Evolutionary conservation across 1,284 basidiomycete species (phyloP), one percentile per base, ranked within the genome.

Genomic region (Puccinia hordei): DNA sequence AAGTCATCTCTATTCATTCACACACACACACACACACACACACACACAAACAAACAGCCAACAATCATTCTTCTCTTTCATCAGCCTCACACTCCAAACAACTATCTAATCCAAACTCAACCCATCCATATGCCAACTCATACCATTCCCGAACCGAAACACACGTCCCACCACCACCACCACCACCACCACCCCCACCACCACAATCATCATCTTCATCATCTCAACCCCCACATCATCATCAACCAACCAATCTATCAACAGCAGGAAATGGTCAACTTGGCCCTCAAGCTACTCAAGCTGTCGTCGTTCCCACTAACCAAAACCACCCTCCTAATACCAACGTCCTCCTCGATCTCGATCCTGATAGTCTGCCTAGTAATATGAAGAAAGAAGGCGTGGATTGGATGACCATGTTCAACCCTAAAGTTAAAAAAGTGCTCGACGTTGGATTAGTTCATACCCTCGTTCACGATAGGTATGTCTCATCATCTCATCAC

Each of bases 381-480:
- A 88, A 89, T 68, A 84, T 88, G 76, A 89, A 89, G 83, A 93
- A 92, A 86, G 92, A 95, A 85, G 95, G 94, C 0, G 87, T 88
- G 51, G 97, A 98, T 86, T 99, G 96, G 96, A 92, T 95, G 84
- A 94, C 93, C 24, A 90, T 97, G 74, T 98, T 94, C 88, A 97
- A 94, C 85, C 92, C 93, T 19, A 91, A 92, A 83, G 90, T 88
- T 30, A 93, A 94, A 87, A 88, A 91, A 71, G 89, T 90, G 81
- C 87, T 97, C 79, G 94, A 98, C 85, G 93, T 99, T n/a, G 88
- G 88, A 68, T 87, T 98, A 78, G 91, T 95, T 27, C 94, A 98
- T 86, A 97, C 93, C 0, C 88, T 99, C 46, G 90, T 91, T 84
- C 96, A 99, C 85, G 94, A 97, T 86, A 95, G 93, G 80, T 76